Conservation (phyloP, 2,329 filamentous ascomycete species). For the Trichoderma oligosporum region DNA sequence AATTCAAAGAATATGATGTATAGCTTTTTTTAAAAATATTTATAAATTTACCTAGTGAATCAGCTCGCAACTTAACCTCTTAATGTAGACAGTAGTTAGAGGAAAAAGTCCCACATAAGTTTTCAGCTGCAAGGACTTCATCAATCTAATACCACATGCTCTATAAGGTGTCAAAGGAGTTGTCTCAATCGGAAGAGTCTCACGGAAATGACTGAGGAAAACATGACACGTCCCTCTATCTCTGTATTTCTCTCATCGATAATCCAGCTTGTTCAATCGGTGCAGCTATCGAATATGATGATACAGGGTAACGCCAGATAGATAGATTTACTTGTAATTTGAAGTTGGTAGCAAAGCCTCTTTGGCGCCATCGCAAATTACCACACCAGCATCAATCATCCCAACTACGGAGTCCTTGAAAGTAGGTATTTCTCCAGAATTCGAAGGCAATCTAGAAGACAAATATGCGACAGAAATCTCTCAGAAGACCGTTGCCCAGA, state of each 20-base stretch:
- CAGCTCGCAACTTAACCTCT: background rate
- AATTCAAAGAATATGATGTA: conserved; percentile 1
- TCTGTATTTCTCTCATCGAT: background rate
- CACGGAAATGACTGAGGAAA: background rate
- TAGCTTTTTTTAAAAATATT: background rate
- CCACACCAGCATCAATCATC: too few relatives aligned
- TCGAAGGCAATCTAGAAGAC: background rate
- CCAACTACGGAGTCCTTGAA: too few relatives aligned
- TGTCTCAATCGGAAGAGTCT: background rate
- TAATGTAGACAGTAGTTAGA: background rate
- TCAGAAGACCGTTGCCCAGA: background rate
- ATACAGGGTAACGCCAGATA: conserved; percentile 10
- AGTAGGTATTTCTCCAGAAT: too few relatives aligned
- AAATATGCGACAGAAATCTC: background rate
- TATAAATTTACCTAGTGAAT: background rate
- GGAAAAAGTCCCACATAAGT: background rate
- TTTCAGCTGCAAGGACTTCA: background rate
- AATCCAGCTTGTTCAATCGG: conserved; percentile 7
- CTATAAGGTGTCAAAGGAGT: background rate
- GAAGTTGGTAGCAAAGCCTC: too few relatives aligned
- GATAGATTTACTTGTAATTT: too few relatives aligned
- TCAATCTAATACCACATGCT: background rate
- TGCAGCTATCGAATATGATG: background rate
- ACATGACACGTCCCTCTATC: conserved; percentile 12
- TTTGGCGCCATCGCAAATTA: background rate